Conservation (phyloP, 345 rosid species). For the Brassica incana region DNA sequence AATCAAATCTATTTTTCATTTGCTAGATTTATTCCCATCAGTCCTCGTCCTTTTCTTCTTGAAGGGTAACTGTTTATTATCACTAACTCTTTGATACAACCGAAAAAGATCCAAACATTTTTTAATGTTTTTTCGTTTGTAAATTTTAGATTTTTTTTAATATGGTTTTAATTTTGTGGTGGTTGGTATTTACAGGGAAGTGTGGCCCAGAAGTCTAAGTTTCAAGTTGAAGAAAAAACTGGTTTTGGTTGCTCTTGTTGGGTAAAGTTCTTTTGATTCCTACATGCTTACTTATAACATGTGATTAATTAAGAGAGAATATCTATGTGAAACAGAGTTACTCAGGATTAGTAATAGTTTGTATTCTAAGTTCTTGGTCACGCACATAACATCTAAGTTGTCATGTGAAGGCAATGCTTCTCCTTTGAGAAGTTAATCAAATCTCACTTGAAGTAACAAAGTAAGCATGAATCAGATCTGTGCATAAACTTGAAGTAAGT, state of each 20-base stretch:
- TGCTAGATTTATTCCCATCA: constrained; percentile 47
- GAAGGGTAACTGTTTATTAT: constrained; percentile 48
- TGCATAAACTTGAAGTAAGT: no score
- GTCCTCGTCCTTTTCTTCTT: constrained; percentile 62
- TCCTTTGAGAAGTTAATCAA: not conserved
- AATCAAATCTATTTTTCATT: no score
- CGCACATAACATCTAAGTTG: constrained; percentile 28
- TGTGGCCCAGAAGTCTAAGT: constrained; percentile 60
- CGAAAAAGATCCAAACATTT: not conserved
- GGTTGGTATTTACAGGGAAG: constrained; percentile 50
- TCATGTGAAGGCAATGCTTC: constrained; percentile 35
- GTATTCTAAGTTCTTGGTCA: constrained; percentile 20
- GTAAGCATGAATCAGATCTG: no score
- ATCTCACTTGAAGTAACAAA: not conserved
- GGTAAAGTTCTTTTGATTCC: constrained; percentile 45
- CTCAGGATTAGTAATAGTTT: not conserved
- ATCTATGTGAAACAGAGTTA: not conserved
- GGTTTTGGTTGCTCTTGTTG: constrained; percentile 61
- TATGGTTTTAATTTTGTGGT: not conserved
- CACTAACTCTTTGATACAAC: not conserved
- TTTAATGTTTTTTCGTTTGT: not conserved
- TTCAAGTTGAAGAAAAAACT: constrained; percentile 62
- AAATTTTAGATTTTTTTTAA: not conserved
- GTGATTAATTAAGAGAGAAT: not conserved
- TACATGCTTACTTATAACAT: not conserved